Evolutionary conservation across 2,329 filamentous ascomycete genomes (phyloP).

Genomic region (Fusarium incarnatum): DNA sequence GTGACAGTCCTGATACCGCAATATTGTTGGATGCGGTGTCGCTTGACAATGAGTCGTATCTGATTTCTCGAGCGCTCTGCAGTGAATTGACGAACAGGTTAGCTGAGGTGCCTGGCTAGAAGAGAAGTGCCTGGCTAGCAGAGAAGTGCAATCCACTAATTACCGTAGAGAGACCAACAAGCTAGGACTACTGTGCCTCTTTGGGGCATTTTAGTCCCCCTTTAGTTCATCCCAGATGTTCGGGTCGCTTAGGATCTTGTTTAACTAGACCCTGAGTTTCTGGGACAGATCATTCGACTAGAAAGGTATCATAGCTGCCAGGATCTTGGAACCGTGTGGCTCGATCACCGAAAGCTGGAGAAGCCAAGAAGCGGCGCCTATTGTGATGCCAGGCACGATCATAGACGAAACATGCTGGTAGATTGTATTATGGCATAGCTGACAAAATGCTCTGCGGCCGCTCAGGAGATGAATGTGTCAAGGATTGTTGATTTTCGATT

Average conservation of each 20-base stretch:
- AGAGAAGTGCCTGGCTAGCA: constrained; percentile 34
- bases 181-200: constrained; percentile 50
- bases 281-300: constrained; percentile 45
- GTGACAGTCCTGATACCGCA: constrained; percentile 21
- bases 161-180: constrained; percentile 41
- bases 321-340: constrained; percentile 37
- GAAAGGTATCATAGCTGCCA: constrained; percentile 39
- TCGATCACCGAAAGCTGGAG: constrained; percentile 24
- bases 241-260: constrained; percentile 56
- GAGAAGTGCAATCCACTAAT: constrained; percentile 36
- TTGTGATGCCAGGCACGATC: constrained; percentile 10
- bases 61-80: constrained; percentile 20
- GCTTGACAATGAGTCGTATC: constrained; percentile 18
- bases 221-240: constrained; percentile 56
- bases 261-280: constrained; percentile 48
- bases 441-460: neutral
- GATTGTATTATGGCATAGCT: neutral
- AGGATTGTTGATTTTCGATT: neutral
- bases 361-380: constrained; percentile 29
- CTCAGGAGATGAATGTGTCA: neutral
- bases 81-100: constrained; percentile 35
- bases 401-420: neutral
- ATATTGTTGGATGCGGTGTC: constrained; percentile 8
- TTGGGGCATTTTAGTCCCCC: constrained; percentile 47
- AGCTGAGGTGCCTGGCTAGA: constrained; percentile 41